These are phyloP conservation scores for Taphrina wiesneri DNA, from an alignment of 1,139 yeast genomes.

Conservation along the genomic window DNA sequence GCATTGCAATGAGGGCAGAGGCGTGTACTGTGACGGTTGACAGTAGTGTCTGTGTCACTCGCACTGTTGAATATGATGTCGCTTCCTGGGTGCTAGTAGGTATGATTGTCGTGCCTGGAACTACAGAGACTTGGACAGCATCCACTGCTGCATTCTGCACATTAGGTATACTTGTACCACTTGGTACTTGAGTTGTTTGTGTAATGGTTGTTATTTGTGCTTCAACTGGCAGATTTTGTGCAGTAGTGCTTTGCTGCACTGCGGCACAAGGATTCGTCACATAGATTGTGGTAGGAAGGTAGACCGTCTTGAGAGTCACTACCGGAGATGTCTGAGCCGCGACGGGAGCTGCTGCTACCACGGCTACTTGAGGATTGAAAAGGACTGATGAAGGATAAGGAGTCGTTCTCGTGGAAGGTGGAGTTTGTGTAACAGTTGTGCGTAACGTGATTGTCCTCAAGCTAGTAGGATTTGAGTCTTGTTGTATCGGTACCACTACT, in stretches of 20 bases:
- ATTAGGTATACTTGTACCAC: too few relatives aligned
- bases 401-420: not conserved
- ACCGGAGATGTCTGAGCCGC: not conserved
- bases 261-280: slow-evolving; percentile 59
- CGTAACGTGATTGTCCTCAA: slow-evolving; percentile 1
- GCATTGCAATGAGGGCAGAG: not conserved
- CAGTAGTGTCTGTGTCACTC: not conserved
- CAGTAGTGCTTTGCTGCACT: slow-evolving; percentile 44
- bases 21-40: not conserved
- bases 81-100: not conserved
- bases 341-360: slow-evolving; percentile 7
- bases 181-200: not conserved
- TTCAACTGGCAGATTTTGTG: not conserved
- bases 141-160: not conserved
- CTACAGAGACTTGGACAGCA: not conserved
- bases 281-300: slow-evolving; percentile 42
- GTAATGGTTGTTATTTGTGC: not conserved
- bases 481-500: not conserved
- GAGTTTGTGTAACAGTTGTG: slow-evolving; percentile 1
- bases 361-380: not conserved
- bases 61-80: not conserved
- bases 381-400: slow-evolving; percentile 12
- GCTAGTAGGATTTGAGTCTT: not conserved
- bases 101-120: too few relatives aligned
- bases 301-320: slow-evolving; percentile 3